Evolutionary conservation across 2,329 filamentous ascomycete genomes (phyloP), one percentile per base, ranked within the genome.

Genomic region (Pseudogymnoascus sp.): DNA sequence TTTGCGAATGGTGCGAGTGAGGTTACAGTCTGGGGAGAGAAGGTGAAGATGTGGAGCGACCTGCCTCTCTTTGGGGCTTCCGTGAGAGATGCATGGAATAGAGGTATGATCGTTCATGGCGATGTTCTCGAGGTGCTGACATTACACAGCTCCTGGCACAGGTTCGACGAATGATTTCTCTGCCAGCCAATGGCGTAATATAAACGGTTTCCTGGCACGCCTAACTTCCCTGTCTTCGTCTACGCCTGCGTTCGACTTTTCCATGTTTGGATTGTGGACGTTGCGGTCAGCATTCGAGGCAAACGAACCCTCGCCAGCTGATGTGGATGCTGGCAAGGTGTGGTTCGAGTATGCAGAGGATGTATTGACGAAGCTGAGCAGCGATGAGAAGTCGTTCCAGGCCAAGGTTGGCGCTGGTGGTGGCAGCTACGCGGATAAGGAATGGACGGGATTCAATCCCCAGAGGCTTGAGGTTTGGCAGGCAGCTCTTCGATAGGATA

Each of bases 211-310:
- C 62, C 61, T 71, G 31, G 71, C 72, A 8, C 68, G 67, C 12
- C 66, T 74, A 16, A 74, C 69, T 0, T 62, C 64, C n/a, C 60
- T 61, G 7, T 63, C 67, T 14, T 28, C 31, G 9, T 43, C n/a
- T 18, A 60, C 49, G 49, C 23, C 16, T 43, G 65, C 67, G 2
- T 65, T 71, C 16, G 69, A 74, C 60, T 72, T 68, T 64, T 69
- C 72, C 7, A 43, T 70, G 21, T 72, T 66, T 31, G 71, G 65
- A 6, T 65, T 74, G 9, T 74, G 72, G 72, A 63, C 65, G 2
- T 43, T 74, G 60, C 66, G 72, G n/a, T 62, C 61, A 1, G 71
- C 70, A 2, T 69, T 73, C 16, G 72, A 74, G 59, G 66, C 67
- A 38, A 60, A 63, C 3, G 40, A 66, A 14, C 38, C 42, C 4